Evolutionary conservation across 768 basidiomycete genomes (phyloP).

Genomic region (Trametes cinnabarina): DNA sequence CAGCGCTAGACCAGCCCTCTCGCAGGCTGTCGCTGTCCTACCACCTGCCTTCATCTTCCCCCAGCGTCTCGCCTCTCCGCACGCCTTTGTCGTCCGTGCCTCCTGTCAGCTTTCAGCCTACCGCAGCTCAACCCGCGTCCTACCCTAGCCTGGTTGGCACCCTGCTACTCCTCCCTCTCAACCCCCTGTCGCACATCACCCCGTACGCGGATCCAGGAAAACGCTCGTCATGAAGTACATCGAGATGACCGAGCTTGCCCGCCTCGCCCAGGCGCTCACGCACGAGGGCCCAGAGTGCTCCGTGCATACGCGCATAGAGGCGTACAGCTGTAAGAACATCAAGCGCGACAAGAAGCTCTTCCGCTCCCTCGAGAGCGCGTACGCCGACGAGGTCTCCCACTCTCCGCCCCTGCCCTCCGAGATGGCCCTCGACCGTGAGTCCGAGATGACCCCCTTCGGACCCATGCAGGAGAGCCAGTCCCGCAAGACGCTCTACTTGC

Average conservation of each 20-base stretch:
- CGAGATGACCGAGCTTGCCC: conserved; percentile 75
- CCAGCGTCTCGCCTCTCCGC: not conserved
- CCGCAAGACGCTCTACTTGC: conserved; percentile 90
- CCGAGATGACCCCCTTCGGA: conserved; percentile 85
- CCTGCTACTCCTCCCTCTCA: not conserved
- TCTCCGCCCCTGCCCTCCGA: conserved; percentile 85
- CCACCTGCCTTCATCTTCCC: not conserved
- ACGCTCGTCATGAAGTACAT: conserved; percentile 97
- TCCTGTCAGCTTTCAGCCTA: not conserved
- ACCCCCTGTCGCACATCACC: not conserved
- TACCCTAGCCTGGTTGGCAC: too few species aligned
- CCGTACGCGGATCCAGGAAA: too few species aligned
- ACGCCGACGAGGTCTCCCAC: conserved; percentile 75
- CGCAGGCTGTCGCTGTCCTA: not conserved
- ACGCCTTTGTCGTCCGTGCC: not conserved
- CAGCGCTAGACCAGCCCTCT: not conserved
- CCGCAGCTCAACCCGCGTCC: not conserved
- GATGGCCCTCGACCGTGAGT: conserved; percentile 65
- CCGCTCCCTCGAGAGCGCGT: conserved; percentile 85
- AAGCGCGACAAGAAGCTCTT: conserved; percentile 96
- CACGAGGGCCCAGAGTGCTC: conserved; percentile 86
- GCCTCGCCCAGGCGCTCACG: conserved; percentile 74
- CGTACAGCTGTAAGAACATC: conserved; percentile 97
- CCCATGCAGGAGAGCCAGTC: conserved; percentile 82
- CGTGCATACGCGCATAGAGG: conserved; percentile 91